These are phyloP conservation scores for Penicillium taxi DNA, from an alignment of 495 filamentous ascomycete species.

Conservation along the genomic window DNA sequence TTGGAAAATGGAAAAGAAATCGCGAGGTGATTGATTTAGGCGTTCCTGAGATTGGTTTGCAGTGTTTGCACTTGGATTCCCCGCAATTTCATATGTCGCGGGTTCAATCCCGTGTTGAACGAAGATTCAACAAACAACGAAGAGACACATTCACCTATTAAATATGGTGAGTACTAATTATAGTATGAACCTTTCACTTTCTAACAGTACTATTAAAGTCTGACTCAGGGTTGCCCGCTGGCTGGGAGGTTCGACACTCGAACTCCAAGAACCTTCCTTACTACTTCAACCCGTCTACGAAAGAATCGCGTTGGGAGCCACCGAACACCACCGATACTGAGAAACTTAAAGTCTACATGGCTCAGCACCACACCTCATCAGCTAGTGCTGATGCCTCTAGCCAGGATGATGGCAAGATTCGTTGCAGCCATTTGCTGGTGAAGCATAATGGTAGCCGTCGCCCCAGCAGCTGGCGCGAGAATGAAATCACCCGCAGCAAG, in stretches of 20 bases:
- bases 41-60: conserved; percentile 10
- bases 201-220: conserved; percentile 26
- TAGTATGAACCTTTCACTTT: background rate
- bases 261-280: conserved; percentile 97
- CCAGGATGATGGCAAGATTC: conserved; percentile 74
- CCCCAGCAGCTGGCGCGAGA: conserved; percentile 85
- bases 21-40: too few species aligned
- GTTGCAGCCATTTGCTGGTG: conserved; percentile 80
- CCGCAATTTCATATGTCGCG: conserved; percentile 13
- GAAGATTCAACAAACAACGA: background rate
- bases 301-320: conserved; percentile 90
- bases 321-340: conserved; percentile 79
- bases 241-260: conserved; percentile 93
- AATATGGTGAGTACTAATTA: conserved; percentile 6
- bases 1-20: background rate
- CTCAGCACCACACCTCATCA: conserved; percentile 60
- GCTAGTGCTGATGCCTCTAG: conserved; percentile 39
- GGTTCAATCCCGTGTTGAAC: conserved; percentile 2
- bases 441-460: conserved; percentile 85
- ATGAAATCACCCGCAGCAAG: conserved; percentile 78
- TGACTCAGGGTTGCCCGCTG: conserved; percentile 73
- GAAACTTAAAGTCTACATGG: conserved; percentile 89
- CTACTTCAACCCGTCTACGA: conserved; percentile 82
- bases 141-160: background rate
- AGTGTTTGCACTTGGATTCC: conserved; percentile 15